Conservation (phyloP, 441 rosid genomes). For the Adansonia madagascariensis region DNA sequence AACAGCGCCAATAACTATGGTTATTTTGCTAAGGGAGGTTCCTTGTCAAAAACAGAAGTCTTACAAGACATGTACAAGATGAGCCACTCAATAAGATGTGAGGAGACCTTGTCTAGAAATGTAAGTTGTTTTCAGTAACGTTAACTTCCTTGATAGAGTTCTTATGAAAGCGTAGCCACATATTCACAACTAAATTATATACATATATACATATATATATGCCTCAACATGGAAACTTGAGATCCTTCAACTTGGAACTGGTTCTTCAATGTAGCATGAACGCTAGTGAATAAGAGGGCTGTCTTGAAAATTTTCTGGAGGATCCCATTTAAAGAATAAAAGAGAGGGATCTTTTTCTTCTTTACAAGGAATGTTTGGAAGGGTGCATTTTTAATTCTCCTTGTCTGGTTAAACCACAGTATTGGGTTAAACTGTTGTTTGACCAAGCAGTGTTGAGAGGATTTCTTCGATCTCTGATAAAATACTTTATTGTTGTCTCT, state of each 20-base stretch:
- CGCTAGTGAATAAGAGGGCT: background rate
- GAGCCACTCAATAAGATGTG: constrained; percentile 24
- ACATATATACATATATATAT: background rate
- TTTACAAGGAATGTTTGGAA: background rate
- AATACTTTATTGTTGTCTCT: background rate
- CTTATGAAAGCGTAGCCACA: too few relatives aligned
- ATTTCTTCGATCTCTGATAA: background rate
- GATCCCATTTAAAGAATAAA: background rate
- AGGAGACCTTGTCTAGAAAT: constrained; percentile 27
- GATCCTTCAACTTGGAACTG: background rate
- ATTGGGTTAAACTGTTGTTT: background rate
- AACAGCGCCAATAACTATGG: constrained; percentile 5
- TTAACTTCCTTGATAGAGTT: background rate
- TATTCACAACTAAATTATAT: too few relatives aligned
- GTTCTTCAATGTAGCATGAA: background rate
- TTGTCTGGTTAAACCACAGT: background rate
- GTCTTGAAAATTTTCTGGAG: background rate
- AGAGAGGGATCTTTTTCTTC: background rate
- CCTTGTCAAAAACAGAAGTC: constrained; percentile 19
- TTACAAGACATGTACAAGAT: constrained; percentile 22
- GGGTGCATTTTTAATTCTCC: background rate
- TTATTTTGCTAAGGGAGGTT: constrained; percentile 28
- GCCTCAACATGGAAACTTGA: background rate
- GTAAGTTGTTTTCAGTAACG: constrained; percentile 19
- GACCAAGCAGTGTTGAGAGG: background rate